Percentiles rank a stretch among this genome's conserved stretches.
Conservation (phyloP, 2,329 filamentous ascomycete species). For the Stemphylium vesicarium region DNA sequence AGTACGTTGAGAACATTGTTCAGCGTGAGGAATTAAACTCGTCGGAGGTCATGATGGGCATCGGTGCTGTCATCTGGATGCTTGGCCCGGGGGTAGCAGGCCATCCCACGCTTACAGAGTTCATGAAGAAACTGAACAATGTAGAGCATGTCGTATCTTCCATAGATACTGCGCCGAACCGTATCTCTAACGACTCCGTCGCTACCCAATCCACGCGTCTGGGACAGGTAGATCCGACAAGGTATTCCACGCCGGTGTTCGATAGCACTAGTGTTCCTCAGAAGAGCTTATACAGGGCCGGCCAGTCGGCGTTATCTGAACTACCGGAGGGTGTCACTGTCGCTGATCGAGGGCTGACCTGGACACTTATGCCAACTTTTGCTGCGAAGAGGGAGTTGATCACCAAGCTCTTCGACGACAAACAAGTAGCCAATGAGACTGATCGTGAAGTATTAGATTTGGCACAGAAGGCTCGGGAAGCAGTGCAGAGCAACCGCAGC, state of each 20-base stretch:
- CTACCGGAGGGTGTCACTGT: slow-evolving; percentile 29
- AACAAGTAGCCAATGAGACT: slow-evolving; percentile 52
- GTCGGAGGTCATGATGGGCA: slow-evolving; percentile 67
- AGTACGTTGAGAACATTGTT: slow-evolving; percentile 74
- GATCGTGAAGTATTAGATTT: slow-evolving; percentile 59
- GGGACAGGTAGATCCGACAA: slow-evolving; percentile 72
- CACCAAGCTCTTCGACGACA: slow-evolving; percentile 54
- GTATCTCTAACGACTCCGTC: slow-evolving; percentile 71
- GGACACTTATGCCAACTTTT: slow-evolving; percentile 57
- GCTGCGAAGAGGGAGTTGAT: slow-evolving; percentile 32
- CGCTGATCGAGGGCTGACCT: slow-evolving; percentile 52
- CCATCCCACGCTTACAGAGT: slow-evolving; percentile 68
- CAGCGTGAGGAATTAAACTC: slow-evolving; percentile 74
- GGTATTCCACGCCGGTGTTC: slow-evolving; percentile 73
- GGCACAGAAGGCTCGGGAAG: slow-evolving; percentile 54
- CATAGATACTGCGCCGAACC: slow-evolving; percentile 75
- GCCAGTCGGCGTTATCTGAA: not conserved
- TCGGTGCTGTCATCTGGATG: slow-evolving; percentile 80
- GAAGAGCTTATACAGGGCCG: slow-evolving; percentile 19
- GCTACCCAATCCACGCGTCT: slow-evolving; percentile 72
- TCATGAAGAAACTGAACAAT: slow-evolving; percentile 67
- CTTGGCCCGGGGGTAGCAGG: slow-evolving; percentile 71
- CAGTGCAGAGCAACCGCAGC: slow-evolving; percentile 46
- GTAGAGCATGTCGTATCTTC: slow-evolving; percentile 81
- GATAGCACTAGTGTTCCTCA: slow-evolving; percentile 62